phyloP scores from a whole-genome alignment of 2,329 filamentous ascomycete genomes.

The Aspergillus sp. region DNA sequence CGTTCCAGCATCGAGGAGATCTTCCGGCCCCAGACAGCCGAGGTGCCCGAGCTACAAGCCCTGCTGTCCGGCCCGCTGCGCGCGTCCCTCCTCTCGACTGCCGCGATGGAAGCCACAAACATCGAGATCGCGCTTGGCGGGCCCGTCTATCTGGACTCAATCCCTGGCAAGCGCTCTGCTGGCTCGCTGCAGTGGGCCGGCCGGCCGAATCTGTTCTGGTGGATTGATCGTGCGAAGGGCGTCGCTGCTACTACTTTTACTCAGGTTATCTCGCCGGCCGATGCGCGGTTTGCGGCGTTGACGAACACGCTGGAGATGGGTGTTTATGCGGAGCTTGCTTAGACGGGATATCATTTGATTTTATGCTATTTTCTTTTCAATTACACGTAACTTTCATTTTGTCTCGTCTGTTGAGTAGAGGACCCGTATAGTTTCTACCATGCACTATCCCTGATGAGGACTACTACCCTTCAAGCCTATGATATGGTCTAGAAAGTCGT shows the following conservation, averaged over 20 bases:
- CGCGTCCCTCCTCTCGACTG: neutral
- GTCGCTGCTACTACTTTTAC: neutral
- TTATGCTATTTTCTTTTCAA: neutral
- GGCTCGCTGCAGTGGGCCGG: neutral
- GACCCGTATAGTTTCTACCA: too few relatives aligned
- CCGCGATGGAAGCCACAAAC: neutral
- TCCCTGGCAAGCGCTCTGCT: neutral
- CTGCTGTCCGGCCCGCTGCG: neutral
- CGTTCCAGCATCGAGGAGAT: neutral
- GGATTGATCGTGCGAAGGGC: neutral
- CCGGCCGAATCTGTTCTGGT: neutral
- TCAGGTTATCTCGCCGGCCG: neutral
- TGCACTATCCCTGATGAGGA: too few relatives aligned
- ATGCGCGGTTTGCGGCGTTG: constrained; percentile 1
- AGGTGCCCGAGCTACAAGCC: neutral
- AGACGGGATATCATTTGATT: neutral
- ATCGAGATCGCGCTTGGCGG: neutral
- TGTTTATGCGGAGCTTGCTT: neutral
- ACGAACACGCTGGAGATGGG: neutral
- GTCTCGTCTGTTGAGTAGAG: too few relatives aligned
- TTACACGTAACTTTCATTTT: too few relatives aligned
- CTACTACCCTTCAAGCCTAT: too few relatives aligned
- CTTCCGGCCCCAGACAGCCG: neutral
- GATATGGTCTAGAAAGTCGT: too few relatives aligned
- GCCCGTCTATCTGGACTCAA: neutral